Evolutionary conservation across 208 protist species (phyloP), one percentile per base, ranked within the genome.

Genomic region (Zelonia costaricensis): DNA sequence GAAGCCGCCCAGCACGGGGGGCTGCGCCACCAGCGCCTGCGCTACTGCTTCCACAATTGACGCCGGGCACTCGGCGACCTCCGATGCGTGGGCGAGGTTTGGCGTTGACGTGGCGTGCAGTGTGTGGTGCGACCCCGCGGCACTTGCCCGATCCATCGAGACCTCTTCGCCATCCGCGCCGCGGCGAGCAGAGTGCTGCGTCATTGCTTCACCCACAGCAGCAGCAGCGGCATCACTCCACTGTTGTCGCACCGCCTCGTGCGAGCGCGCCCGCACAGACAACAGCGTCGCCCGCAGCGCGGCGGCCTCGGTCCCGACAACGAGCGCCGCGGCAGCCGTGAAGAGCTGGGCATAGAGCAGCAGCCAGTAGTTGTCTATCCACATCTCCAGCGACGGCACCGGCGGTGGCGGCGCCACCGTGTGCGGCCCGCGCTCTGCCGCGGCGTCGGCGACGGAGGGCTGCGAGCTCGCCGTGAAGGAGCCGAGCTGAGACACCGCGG

Each of bases 351-450:
- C 59, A 59, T 88, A 84, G 54, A 82, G 60, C 10, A 80, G 58
- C 42, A 88, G 56, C 77, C 81, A 88, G 68, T 78, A 88, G 42
- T 73, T 43, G 53, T 88, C 81, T 0, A 84, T 56, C 74, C 77
- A 84, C 53, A 35, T n/a, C 45, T 56, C 63, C 10, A 77, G 45
- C 20, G 22, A 47, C 43, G 45, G 20, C n/a, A 49, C 45, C 23
- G 1, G n/a, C 43, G 12, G 22, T 10, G 25, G 12, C 22, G 20
- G 25, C 25, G 45, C 45, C 13, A 25, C 45, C 25, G 45, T n/a
- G n/a, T n/a, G n/a, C n/a, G n/a, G n/a, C n/a, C n/a, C n/a, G n/a
- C n/a, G n/a, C n/a, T n/a, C n/a, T n/a, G n/a, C n/a, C n/a, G n/a
- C n/a, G n/a, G n/a, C n/a, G n/a, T n/a, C n/a, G n/a, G n/a, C n/a